Evolutionary conservation across 116 monocot genomes (phyloP), one percentile per base, ranked within the genome.

Genomic region (Iris pallida): DNA sequence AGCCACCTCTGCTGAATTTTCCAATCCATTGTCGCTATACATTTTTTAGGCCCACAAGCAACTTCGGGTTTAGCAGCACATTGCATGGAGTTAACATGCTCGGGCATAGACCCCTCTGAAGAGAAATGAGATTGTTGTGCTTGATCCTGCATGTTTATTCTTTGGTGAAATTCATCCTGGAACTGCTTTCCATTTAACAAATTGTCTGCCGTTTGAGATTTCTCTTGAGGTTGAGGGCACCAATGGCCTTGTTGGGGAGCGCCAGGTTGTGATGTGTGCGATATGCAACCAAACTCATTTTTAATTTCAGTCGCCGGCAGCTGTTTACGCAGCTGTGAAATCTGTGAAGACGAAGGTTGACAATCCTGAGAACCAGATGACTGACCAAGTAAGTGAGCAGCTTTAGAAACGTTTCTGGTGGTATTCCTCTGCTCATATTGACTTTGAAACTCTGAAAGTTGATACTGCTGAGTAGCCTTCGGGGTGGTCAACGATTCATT

Each of bases 1-100:
- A 93, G 43, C 86, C 83, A 86, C 58, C 75, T 93, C 20, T n/a
- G 20, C 63, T 89, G 88, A 30, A 81, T 83, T 6, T 7, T 2
- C 55, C 77, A 79, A 16, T 82, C 51, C 15, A 44, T 20, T 51
- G 72, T 63, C 11, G 63, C 66, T 15, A 44, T 63, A 42, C 73
- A 46, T 40, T 80, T 74, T 66, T 65, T 82, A 59, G 6, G 40
- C 61, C 40, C 72, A 75, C 13, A 17, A 47, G 57, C 59, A 5
- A 56, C 45, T 42, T 47, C 42, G 13, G 30, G 30, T 30, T 30
- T 30, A 30, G 30, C 30, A 30, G 0, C 30, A 30, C 3, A 3
- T 30, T 30, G 30, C 30, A 30, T 30, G 30, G 30, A 1, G 30
- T 0, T 1, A 30, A 30, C 30, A 30, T 30, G 30, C 30, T 30